Evolutionary conservation across 208 protist species (phyloP).

Genomic region (Phytomonas francai): DNA sequence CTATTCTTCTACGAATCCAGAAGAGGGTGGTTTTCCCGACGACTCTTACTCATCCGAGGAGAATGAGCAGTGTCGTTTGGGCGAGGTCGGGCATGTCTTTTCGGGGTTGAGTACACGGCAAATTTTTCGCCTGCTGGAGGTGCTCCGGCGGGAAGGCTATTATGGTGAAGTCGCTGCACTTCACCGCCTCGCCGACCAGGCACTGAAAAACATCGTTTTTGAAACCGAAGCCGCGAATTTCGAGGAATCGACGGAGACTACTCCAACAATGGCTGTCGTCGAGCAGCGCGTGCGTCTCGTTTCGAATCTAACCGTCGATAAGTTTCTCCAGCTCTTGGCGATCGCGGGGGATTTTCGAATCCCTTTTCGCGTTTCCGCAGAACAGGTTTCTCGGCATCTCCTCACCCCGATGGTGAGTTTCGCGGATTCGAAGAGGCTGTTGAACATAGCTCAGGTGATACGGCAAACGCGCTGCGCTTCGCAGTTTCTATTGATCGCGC

Average conservation of each 20-base stretch:
- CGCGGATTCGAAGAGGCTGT: constrained; percentile 28
- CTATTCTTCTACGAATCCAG: not conserved
- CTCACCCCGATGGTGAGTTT: constrained; percentile 45
- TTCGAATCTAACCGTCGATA: constrained; percentile 23
- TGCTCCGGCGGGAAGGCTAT: constrained; percentile 49
- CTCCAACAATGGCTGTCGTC: constrained; percentile 7
- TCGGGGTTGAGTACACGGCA: constrained; percentile 69
- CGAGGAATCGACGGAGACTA: not conserved
- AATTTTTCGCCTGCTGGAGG: constrained; percentile 53
- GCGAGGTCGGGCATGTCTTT: constrained; percentile 49
- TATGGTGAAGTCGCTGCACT: constrained; percentile 27
- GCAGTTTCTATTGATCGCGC: constrained; percentile 21
- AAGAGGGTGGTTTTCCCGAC: not conserved
- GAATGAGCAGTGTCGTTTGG: not conserved
- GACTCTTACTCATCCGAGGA: not conserved
- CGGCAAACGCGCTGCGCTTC: constrained; percentile 43
- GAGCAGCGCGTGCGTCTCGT: constrained; percentile 24
- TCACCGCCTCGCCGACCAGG: constrained; percentile 52
- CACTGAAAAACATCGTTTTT: constrained; percentile 71
- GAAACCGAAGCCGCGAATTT: constrained; percentile 39
- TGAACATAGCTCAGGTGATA: constrained; percentile 31
- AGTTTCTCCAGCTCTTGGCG: constrained; percentile 52
- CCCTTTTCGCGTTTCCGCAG: constrained; percentile 31
- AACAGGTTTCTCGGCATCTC: constrained; percentile 32
- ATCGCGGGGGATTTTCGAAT: constrained; percentile 55